A percentile compares a stretch with the other conserved stretches of the same genome.
These are phyloP conservation scores for Plantago elongata DNA, from an alignment of 257 asterid genomes.

Conservation along the genomic window DNA sequence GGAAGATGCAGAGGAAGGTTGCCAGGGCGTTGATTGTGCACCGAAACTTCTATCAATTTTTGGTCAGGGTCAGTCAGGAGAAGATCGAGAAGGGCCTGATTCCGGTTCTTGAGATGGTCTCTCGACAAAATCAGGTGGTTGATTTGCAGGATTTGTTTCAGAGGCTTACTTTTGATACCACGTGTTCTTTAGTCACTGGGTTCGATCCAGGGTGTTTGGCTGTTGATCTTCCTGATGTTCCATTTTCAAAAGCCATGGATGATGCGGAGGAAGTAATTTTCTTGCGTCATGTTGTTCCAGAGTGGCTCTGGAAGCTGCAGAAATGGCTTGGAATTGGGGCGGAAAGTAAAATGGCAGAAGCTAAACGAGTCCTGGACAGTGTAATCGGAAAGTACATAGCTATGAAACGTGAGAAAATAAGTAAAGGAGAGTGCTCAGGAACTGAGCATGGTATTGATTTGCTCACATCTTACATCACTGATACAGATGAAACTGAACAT, in stretches of 20 bases:
- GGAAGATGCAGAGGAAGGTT: slow-evolving; percentile 44
- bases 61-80: slow-evolving; percentile 28
- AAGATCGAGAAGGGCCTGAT: slow-evolving; percentile 45
- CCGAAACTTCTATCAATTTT: slow-evolving; percentile 30
- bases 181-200: slow-evolving; percentile 46
- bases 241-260: slow-evolving; percentile 54
- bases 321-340: slow-evolving; percentile 45
- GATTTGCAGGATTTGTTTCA: slow-evolving; percentile 66
- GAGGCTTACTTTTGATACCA: slow-evolving; percentile 54
- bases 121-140: slow-evolving; percentile 15
- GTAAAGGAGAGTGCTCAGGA: background rate
- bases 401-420: slow-evolving; percentile 40
- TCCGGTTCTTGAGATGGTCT: slow-evolving; percentile 40
- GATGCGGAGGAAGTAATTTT: slow-evolving; percentile 53
- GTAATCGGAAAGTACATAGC: slow-evolving; percentile 34
- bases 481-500: slow-evolving; percentile 8
- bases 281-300: slow-evolving; percentile 45
- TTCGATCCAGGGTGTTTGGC: slow-evolving; percentile 58
- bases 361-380: slow-evolving; percentile 36
- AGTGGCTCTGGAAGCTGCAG: slow-evolving; percentile 46
- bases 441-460: slow-evolving; percentile 29
- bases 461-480: slow-evolving; percentile 42
- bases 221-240: slow-evolving; percentile 40
- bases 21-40: slow-evolving; percentile 39
- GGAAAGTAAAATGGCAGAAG: slow-evolving; percentile 33